These are phyloP conservation scores for Nothopassalora personata DNA, from an alignment of 2,329 filamentous ascomycete species.

Conservation along the genomic window DNA sequence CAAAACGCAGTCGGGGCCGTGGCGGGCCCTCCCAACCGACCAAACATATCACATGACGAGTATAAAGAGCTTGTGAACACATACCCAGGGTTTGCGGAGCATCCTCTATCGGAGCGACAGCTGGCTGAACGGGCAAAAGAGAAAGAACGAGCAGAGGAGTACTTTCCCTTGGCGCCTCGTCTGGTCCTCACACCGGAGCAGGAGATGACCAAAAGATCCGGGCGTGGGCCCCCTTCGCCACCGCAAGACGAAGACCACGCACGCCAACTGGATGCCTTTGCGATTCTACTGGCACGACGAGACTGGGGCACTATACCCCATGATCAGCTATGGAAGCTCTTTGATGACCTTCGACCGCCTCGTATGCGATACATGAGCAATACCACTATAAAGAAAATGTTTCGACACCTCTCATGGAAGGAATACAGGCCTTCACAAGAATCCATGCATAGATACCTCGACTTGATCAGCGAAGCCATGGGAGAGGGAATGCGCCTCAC, in stretches of 20 bases:
- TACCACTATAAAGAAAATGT: constrained; percentile 55
- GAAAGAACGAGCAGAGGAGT: constrained; percentile 1
- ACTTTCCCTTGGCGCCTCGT: constrained; percentile 27
- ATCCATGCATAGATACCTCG: constrained; percentile 76
- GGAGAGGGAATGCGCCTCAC: constrained; percentile 64
- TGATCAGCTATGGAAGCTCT: constrained; percentile 46
- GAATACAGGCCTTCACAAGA: constrained; percentile 47
- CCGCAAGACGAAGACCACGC: constrained; percentile 24
- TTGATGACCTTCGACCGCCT: constrained; percentile 49
- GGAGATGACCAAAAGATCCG: constrained; percentile 15
- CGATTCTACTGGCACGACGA: constrained; percentile 4
- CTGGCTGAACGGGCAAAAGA: not conserved
- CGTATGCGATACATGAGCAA: constrained; percentile 48
- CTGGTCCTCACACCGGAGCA: constrained; percentile 26
- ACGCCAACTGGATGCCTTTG: constrained; percentile 15
- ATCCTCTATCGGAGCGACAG: not conserved
- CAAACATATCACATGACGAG: constrained; percentile 38
- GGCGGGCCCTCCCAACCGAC: constrained; percentile 13
- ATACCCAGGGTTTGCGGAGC: constrained; percentile 30
- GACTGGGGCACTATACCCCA: constrained; percentile 17
- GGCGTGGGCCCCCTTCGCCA: constrained; percentile 12
- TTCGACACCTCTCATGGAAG: constrained; percentile 63
- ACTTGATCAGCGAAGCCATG: constrained; percentile 77
- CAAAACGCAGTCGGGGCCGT: not conserved
- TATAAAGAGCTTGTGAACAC: constrained; percentile 46